These are phyloP conservation scores for Tolypocladium tundrense DNA, from an alignment of 2,329 filamentous ascomycete species.

Conservation along the genomic window DNA sequence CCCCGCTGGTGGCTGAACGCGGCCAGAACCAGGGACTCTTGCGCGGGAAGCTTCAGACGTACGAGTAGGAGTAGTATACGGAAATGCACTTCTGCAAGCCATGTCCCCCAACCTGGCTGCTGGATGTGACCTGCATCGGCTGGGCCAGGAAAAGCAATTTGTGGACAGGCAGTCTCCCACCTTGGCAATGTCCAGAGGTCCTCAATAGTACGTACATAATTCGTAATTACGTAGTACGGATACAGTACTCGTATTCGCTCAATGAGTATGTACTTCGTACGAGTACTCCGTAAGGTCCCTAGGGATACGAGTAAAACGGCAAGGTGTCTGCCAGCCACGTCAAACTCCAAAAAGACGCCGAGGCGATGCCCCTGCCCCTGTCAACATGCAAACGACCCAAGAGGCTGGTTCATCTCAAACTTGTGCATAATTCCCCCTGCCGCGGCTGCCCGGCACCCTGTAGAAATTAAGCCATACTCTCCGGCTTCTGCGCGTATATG, in stretches of 20 bases:
- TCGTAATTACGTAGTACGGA: too few species aligned
- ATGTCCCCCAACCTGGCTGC: neutral
- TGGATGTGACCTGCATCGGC: neutral
- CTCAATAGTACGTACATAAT: neutral
- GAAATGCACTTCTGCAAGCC: neutral
- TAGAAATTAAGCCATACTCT: neutral
- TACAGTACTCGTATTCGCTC: neutral
- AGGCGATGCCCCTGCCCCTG: neutral
- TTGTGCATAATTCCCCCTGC: neutral
- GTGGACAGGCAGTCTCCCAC: neutral
- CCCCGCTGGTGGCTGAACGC: neutral
- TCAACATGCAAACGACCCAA: neutral
- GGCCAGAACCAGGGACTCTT: neutral
- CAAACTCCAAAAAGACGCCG: neutral
- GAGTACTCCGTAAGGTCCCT: too few species aligned
- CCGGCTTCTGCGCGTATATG: slow-evolving; percentile 43
- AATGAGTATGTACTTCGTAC: neutral
- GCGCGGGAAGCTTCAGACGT: neutral
- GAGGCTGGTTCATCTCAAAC: neutral
- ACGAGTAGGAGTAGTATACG: too few species aligned
- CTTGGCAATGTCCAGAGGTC: neutral
- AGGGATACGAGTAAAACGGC: too few species aligned
- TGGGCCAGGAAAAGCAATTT: neutral
- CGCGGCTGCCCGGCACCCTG: neutral
- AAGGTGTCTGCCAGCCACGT: neutral